Evolutionary conservation across 345 rosid genomes (phyloP).

Genomic region (Brassica rapa): DNA sequence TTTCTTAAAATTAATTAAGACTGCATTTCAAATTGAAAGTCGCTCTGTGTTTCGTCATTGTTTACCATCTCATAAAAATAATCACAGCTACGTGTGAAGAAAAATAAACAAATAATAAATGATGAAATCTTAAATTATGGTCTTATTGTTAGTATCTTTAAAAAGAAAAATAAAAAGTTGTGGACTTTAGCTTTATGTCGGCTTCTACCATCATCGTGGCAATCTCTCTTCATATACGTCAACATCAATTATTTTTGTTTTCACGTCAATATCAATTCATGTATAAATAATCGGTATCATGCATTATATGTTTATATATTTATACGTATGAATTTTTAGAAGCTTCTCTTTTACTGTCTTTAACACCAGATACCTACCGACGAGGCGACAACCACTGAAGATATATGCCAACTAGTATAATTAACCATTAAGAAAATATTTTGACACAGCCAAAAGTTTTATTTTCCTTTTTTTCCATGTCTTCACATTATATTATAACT

Average conservation of each 20-base stretch:
- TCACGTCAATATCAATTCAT: conserved; percentile 18
- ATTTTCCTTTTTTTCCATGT: no score
- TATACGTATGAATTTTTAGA: conserved; percentile 7
- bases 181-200: conserved; percentile 16
- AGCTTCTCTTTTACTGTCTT: background rate
- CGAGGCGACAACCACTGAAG: conserved; percentile 13
- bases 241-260: conserved; percentile 6
- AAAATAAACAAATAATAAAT: background rate
- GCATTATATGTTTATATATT: conserved; percentile 1
- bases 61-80: background rate
- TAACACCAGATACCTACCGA: conserved; percentile 24
- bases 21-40: background rate
- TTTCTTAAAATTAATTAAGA: background rate
- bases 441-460: no score
- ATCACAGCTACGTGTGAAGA: background rate
- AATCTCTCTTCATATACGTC: conserved; percentile 15
- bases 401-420: background rate
- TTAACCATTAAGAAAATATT: no score
- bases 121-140: no score
- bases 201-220: conserved; percentile 31
- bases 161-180: background rate
- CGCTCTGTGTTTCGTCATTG: background rate
- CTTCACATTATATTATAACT: no score
- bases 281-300: background rate
- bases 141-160: background rate